These are phyloP conservation scores for Fusarium subglutinans DNA, from an alignment of 2,329 filamentous ascomycete genomes.

Conservation along the genomic window DNA sequence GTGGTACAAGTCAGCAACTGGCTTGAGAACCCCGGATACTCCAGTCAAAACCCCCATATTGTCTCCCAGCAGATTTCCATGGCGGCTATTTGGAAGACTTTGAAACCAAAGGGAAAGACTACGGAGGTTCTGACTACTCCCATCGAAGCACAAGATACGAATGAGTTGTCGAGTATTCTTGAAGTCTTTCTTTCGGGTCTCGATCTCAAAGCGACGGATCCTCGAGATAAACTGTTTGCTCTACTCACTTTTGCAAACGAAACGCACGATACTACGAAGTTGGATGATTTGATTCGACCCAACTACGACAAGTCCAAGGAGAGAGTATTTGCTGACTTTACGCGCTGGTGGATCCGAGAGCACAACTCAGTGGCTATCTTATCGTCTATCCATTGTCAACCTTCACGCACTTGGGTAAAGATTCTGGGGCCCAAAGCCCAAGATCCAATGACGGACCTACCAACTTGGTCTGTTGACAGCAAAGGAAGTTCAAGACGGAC, in stretches of 20 bases:
- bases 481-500: constrained; percentile 16
- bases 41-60: constrained; percentile 14
- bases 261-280: background rate
- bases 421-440: background rate
- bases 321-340: constrained; percentile 31
- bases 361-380: constrained; percentile 20
- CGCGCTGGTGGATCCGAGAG: constrained; percentile 28
- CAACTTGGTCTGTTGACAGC: constrained; percentile 22
- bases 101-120: constrained; percentile 5
- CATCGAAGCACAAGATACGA: background rate
- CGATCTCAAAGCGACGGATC: constrained; percentile 30
- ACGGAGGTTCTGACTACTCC: background rate
- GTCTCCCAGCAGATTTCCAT: constrained; percentile 14
- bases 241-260: constrained; percentile 26
- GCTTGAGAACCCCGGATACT: constrained; percentile 1
- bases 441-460: background rate
- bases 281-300: constrained; percentile 23
- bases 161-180: constrained; percentile 2
- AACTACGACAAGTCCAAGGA: constrained; percentile 26
- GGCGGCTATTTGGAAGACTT: constrained; percentile 24
- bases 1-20: constrained; percentile 11
- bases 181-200: constrained; percentile 26
- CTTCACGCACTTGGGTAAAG: constrained; percentile 19
- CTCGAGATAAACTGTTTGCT: constrained; percentile 27
- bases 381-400: constrained; percentile 20